Evolutionary conservation across 768 basidiomycete species (phyloP), one percentile per base, ranked within the genome.

Genomic region (Wakefieldia striispora): DNA sequence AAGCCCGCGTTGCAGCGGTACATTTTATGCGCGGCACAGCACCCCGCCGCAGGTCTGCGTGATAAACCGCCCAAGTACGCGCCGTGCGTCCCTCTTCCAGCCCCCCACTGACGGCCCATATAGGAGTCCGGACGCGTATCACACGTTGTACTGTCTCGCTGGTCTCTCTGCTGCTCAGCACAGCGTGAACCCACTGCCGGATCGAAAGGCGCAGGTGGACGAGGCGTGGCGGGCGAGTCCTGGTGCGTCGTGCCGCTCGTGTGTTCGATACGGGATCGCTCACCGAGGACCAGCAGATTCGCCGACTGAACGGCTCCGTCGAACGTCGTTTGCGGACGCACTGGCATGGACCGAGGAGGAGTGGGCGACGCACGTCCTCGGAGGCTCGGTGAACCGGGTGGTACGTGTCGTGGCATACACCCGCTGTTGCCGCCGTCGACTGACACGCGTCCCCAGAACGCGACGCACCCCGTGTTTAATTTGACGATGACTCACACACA

Each of bases 21-120:
- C 64, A 78, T 97, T 37, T 71, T 97, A 2, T 80, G 82, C 43
- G 91, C 91, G 16, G 93, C 86, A 0, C 97, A 99, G 61, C 82
- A 86, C 53, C 82, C 85, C 1, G 77, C 84, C 0, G 95, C 93
- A 7, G 97, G 97, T 14, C 67, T 98, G 43, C 76, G 93, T 20
- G 97, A 99, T 63, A 99, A 99, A 63, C 97, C 97, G 13, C 91
- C 91, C 34, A 97, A 97, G 89, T 91, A 66, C 45, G 81, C 33
- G 6, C 14, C 3, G 8, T 4, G 33, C 13, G 16, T 31, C 14
- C 1, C 14, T 8, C 26, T 12, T 2, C 24, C 12, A 12, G 17
- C 16, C 20, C 3, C 27, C 14, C 9, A 20, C 5, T 21, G 38
- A 14, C n/a, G 27, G 12, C 16, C 24, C 12, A 14, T 14, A 16